Evolutionary conservation across 2,329 filamentous ascomycete genomes (phyloP).

Genomic region (Diplodia mutila): DNA sequence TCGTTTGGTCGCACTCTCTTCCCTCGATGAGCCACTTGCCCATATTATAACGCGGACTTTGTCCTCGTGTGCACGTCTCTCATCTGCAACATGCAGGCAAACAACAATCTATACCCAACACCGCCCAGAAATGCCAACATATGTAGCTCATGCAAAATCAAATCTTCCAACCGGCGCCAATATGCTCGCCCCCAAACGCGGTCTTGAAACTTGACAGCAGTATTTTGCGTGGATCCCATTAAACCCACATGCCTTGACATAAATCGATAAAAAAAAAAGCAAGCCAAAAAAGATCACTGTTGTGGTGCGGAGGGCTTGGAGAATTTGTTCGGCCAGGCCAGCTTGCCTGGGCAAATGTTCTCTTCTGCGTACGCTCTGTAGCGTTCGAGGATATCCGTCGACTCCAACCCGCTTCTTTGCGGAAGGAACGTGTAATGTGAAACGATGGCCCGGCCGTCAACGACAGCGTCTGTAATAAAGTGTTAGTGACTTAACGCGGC

Average conservation of each 20-base stretch:
- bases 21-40: background rate
- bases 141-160: background rate
- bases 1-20: background rate
- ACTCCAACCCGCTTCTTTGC: constrained; percentile 47
- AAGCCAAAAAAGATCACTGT: background rate
- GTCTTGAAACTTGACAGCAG: background rate
- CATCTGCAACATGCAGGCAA: background rate
- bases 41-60: background rate
- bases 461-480: constrained; percentile 43
- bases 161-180: background rate
- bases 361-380: constrained; percentile 59
- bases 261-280: background rate
- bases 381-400: constrained; percentile 58
- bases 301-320: background rate
- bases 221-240: background rate
- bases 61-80: background rate
- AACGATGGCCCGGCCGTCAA: constrained; percentile 59
- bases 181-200: background rate
- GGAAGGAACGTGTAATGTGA: constrained; percentile 58
- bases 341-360: constrained; percentile 47
- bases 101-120: background rate
- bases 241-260: background rate
- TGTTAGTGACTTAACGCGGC: background rate
- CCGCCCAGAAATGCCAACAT: background rate
- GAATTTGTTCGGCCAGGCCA: constrained; percentile 1